Evolutionary conservation across 1,139 yeast genomes (phyloP).

Genomic region (Pichia sp.): DNA sequence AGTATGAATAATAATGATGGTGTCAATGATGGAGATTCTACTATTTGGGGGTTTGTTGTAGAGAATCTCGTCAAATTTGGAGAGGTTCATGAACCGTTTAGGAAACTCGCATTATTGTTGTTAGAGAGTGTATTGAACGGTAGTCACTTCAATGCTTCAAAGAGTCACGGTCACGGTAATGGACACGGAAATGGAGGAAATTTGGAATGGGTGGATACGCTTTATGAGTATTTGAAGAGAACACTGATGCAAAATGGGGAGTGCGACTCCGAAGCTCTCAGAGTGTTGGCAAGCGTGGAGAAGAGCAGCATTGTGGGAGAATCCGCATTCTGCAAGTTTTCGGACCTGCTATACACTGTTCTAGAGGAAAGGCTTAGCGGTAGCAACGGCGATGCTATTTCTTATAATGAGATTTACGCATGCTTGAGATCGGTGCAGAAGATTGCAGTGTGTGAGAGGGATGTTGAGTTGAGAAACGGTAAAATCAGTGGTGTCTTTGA

Average conservation of each 20-base stretch:
- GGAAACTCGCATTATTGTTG: not conserved
- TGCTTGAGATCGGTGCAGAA: slow-evolving; percentile 3
- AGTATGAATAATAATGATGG: slow-evolving; percentile 73
- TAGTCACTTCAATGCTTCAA: not conserved
- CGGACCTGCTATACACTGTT: slow-evolving; percentile 1
- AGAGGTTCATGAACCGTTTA: not conserved
- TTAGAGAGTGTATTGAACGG: not conserved
- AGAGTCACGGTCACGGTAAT: too few species aligned
- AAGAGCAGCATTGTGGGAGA: not conserved
- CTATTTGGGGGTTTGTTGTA: slow-evolving; percentile 3
- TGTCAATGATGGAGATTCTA: not conserved
- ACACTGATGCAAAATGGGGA: not conserved
- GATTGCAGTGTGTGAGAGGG: not conserved
- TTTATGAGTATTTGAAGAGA: not conserved
- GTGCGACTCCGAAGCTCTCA: too few species aligned
- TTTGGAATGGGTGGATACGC: not conserved
- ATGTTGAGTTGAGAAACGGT: slow-evolving; percentile 2
- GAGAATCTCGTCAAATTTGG: not conserved
- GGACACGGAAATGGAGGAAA: too few species aligned
- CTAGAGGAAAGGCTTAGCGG: slow-evolving; percentile 2
- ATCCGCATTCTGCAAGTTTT: not conserved
- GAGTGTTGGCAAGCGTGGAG: not conserved
- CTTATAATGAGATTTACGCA: not conserved
- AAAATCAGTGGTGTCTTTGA: slow-evolving; percentile 4
- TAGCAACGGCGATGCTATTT: not conserved